Base-by-base conservation (phyloP, 208 protist genomes). In the Trypanosoma brucei region DNA sequence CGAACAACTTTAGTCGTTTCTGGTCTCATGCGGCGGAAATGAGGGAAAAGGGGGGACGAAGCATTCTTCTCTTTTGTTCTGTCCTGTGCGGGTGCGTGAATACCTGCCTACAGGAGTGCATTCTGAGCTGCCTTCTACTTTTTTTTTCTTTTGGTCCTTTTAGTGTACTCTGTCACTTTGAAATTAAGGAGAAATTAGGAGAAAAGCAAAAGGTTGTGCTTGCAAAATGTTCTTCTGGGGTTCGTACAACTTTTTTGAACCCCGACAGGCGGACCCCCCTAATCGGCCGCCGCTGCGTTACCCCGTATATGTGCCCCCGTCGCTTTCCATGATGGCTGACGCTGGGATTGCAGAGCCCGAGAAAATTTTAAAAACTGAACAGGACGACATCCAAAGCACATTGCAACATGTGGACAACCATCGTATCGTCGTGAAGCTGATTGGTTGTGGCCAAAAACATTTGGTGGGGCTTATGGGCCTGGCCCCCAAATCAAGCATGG, bases 141-240 rank as follows among this genome's bases (percentile, higher is more conserved):
- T 22, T 22, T 22, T 22, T 22, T 22, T 22, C 22, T 22, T 22
- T 22, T 22, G 22, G 22, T 22, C 22, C 22, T 22, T 22, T 22
- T 22, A 22, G 22, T 22, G 22, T 22, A 22, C 22, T 22, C 22
- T 22, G 22, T 22, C 22, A 22, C 22, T 22, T 22, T 22, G 22
- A 22, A 22, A 46, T 14, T 46, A 46, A 46, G 11, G 42, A 46
- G 11, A 46, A 46, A 46, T 6, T 46, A 46, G 42, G 0, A 46
- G 8, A 11, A 6, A 46, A 11, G 42, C 22, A 22, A 22, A 22
- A 22, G 22, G 22, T 22, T 22, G 22, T 22, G 22, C 22, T 22
- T 22, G 22, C 22, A 45, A 36, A 3, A 93, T 93, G 87, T 93
- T 91, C 50, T 91, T 93, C 62, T 93, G 87, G 84, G 87, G 87